Evolutionary conservation across 768 basidiomycete genomes (phyloP).

Genomic region (Termitomyces bulborhizus): DNA sequence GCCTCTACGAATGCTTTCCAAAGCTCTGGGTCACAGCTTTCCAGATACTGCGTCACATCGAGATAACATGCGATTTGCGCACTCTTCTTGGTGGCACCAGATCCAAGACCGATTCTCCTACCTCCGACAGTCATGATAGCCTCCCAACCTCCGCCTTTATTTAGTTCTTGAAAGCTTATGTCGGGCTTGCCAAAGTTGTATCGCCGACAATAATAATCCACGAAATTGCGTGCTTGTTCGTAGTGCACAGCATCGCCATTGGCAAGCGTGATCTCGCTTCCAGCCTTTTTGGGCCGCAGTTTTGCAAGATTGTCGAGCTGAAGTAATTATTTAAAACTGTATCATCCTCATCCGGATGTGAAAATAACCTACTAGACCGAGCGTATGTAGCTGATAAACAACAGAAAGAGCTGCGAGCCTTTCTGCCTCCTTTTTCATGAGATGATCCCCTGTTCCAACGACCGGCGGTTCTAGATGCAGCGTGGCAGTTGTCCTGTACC

Average conservation of each 20-base stretch:
- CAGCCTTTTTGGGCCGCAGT: constrained; percentile 16
- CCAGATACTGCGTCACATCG: constrained; percentile 84
- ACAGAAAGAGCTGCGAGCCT: constrained; percentile 73
- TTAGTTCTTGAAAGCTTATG: constrained; percentile 42
- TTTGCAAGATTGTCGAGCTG: constrained; percentile 35
- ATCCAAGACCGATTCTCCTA: constrained; percentile 77
- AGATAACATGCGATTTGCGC: constrained; percentile 73
- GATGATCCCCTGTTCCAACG: constrained; percentile 56
- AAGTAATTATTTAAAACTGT: not conserved
- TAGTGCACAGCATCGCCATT: constrained; percentile 61
- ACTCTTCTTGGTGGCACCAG: constrained; percentile 60
- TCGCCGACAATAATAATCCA: constrained; percentile 89
- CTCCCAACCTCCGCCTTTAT: constrained; percentile 47
- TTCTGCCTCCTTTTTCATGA: constrained; percentile 57
- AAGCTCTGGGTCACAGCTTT: constrained; percentile 72
- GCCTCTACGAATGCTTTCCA: constrained; percentile 69
- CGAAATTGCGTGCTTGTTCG: constrained; percentile 79
- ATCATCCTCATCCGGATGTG: no score
- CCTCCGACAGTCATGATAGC: constrained; percentile 72
- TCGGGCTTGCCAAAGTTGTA: constrained; percentile 73
- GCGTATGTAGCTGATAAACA: constrained; percentile 58
- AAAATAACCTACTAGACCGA: constrained; percentile 52
- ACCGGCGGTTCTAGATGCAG: constrained; percentile 35
- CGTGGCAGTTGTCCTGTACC: constrained; percentile 32
- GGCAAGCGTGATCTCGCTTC: constrained; percentile 34